Evolutionary conservation across 2,329 filamentous ascomycete species (phyloP), one percentile per base, ranked within the genome.

Genomic region (Epichloe gansuensis): DNA sequence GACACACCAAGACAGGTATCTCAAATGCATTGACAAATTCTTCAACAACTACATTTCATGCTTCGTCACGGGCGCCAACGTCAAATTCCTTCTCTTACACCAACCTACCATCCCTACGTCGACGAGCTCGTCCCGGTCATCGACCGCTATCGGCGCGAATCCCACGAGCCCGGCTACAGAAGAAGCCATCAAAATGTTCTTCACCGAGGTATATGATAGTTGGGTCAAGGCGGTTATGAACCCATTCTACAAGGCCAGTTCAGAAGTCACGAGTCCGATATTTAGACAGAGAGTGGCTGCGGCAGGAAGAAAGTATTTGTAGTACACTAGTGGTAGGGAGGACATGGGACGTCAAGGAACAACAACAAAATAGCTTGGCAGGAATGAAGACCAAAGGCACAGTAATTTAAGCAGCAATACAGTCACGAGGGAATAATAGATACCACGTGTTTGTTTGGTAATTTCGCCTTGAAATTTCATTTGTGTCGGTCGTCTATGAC

Each of bases 181-280:
- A 71, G 93, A 98, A 72, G 91, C 93, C 4, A 87, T 97, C 61
- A 83, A 89, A 66, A 88, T 88, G 69, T 98, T 97, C 73, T 95
- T 98, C 73, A 77, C 80, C 15, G 93, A 98, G 66, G 87, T 96
- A 12, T 97, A 96, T 71, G 93, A 98, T 71, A 89, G 84, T 60
- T 98, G 91, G 85, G 81, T 95, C 58, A 98, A 98, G 77, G 88
- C 91, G 12, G 83, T 91, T 54, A 97, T 98, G 93, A 97, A 83
- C 65, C 93, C 93, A 0, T 98, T 98, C 68, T 97, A 96, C 73
- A 77, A 79, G 51, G 81, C 85, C 52, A 91, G 95, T 58, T 86
- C 86, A 76, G 84, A 88, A 60, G 83, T 98, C 50, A 82, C 78
- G 64, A 97, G 91, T 69, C 86, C 89, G 0, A 80, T 96, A 1